Evolutionary conservation across 129 eudicot genomes (phyloP).

Genomic region (Chrysanthemum lavandulifolium): DNA sequence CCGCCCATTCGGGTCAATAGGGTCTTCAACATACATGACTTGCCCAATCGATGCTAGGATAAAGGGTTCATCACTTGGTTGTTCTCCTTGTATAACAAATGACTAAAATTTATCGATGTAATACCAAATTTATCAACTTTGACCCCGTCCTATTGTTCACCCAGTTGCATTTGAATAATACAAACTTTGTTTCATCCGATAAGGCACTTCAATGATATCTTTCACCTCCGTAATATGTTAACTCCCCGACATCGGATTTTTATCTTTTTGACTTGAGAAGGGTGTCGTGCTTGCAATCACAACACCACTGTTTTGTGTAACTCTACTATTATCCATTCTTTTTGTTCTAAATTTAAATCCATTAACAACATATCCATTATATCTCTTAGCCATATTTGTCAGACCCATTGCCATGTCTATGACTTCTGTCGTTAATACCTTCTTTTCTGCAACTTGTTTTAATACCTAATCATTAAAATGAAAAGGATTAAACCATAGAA

Average conservation of each 20-base stretch:
- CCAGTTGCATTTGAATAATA: slow-evolving; percentile 5
- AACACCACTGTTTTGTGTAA: not conserved
- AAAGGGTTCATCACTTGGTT: not conserved
- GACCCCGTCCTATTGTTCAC: not conserved
- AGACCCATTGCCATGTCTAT: slow-evolving; percentile 11
- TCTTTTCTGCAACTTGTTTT: not conserved
- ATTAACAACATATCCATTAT: too few relatives aligned
- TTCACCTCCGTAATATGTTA: not conserved
- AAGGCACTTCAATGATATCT: slow-evolving; percentile 1
- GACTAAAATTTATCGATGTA: slow-evolving; percentile 2
- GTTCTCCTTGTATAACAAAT: slow-evolving; percentile 16
- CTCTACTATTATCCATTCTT: too few relatives aligned
- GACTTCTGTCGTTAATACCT: not conserved
- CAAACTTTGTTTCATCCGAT: slow-evolving; percentile 7
- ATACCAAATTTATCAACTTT: not conserved
- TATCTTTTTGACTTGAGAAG: slow-evolving; percentile 6
- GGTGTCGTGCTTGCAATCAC: slow-evolving; percentile 2
- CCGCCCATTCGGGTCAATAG: slow-evolving; percentile 4
- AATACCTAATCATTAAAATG: not conserved
- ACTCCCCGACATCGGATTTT: not conserved
- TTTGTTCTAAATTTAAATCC: too few relatives aligned
- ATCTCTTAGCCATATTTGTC: too few relatives aligned
- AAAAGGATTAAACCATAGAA: not conserved
- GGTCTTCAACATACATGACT: slow-evolving; percentile 15
- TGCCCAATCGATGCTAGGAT: slow-evolving; percentile 1